phyloP scores from a whole-genome alignment of 768 basidiomycete species.

The Coprinopsis cinerea region DNA sequence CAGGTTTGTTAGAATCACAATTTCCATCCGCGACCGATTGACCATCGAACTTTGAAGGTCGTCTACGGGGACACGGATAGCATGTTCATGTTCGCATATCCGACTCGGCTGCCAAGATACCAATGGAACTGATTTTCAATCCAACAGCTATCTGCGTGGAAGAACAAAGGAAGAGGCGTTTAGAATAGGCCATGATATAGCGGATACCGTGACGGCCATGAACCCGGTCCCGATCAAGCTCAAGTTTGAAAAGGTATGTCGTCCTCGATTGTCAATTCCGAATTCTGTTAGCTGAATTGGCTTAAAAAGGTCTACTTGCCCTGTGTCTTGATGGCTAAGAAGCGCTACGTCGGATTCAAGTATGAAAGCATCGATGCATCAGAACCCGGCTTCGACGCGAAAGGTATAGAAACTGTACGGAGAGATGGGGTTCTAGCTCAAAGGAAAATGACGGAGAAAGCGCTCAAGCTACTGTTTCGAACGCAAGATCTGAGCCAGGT shows the following conservation, averaged over 20 bases:
- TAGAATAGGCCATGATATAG: conserved; percentile 87
- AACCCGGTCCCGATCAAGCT: conserved; percentile 92
- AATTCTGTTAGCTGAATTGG: too few species aligned
- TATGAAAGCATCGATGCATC: conserved; percentile 79
- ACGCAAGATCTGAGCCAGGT: conserved; percentile 84
- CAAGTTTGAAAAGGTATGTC: conserved; percentile 92
- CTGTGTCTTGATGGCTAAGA: conserved; percentile 95
- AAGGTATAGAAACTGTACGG: conserved; percentile 95
- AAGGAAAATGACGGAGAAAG: conserved; percentile 87
- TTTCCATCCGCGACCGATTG: not conserved
- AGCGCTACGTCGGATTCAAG: conserved; percentile 96
- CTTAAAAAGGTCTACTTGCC: conserved; percentile 84
- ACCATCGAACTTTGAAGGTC: conserved; percentile 35
- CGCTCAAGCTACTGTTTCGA: conserved; percentile 89
- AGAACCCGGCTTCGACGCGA: conserved; percentile 86
- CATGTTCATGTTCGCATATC: conserved; percentile 59
- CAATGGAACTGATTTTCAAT: too few species aligned
- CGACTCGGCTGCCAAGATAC: not conserved
- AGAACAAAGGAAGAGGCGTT: conserved; percentile 93
- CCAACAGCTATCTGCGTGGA: conserved; percentile 64
- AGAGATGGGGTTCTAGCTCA: conserved; percentile 89
- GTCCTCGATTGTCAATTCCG: too few species aligned
- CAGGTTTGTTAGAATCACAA: conserved; percentile 26
- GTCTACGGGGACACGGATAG: conserved; percentile 99
- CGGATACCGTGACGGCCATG: conserved; percentile 75